These are phyloP conservation scores for Phalaenopsis aphrodite DNA, from an alignment of 106 monocot species.

Conservation along the genomic window DNA sequence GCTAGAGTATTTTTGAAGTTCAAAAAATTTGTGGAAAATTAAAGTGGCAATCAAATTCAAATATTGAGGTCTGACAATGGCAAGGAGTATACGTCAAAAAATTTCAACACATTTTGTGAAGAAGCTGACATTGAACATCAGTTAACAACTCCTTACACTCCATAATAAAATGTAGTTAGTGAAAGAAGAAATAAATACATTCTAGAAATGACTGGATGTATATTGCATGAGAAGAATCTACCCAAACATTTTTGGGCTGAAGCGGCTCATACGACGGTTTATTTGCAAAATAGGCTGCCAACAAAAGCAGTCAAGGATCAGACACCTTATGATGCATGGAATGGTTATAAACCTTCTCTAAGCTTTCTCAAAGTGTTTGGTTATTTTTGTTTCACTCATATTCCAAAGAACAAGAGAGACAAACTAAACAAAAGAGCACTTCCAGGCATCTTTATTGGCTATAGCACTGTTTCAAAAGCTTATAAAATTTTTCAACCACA, in stretches of 20 bases:
- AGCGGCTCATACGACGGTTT: neutral
- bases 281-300: neutral
- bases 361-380: conserved; percentile 5
- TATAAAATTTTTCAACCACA: conserved; percentile 6
- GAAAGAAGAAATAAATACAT: neutral
- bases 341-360: conserved; percentile 3
- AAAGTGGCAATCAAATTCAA: conserved; percentile 6
- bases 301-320: neutral
- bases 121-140: conserved; percentile 2
- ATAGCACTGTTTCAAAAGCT: neutral
- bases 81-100: conserved; percentile 3
- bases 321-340: neutral
- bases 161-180: neutral
- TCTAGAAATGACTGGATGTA: conserved; percentile 4
- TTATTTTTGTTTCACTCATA: conserved; percentile 5
- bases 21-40: neutral
- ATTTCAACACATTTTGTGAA: neutral
- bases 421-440: conserved; percentile 2
- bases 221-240: conserved; percentile 1
- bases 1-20: neutral
- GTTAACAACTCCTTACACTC: neutral
- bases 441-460: neutral
- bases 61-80: neutral
- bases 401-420: neutral
- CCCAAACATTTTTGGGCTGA: conserved; percentile 1